Base-by-base conservation (phyloP, 768 basidiomycete genomes). In the Naganishia kalamii region DNA sequence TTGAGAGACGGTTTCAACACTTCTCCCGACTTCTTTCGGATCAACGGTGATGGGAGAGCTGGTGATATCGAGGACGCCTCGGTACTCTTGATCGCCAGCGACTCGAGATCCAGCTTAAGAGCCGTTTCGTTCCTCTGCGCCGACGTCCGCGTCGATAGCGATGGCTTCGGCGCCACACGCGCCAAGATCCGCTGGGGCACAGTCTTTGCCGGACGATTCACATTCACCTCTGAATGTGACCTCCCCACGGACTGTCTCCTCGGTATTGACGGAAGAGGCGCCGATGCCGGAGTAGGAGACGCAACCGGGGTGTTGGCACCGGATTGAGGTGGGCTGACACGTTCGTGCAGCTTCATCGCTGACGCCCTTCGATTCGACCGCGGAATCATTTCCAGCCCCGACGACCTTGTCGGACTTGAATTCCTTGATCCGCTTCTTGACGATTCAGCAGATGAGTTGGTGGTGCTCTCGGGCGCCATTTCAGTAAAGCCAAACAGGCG, bases 11-110 rank as follows among this genome's bases (percentile, higher is more conserved):
- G 86, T 77, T 91, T 92, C 73, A 98, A 85, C 4, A 89, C 86
- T 79, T 96, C 89, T 40, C 94, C 93, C 15, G 90, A 90, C 79
- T 96, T 97, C 79, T 97, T 97, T 66, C 92, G 85, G 35, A 90
- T 81, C 60, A 88, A 80, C 59, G 81, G 79, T 17, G 74, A 73
- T 19, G 67, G 63, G n/a, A 74, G 63, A 35, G 59, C 59, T 35
- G 73, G 69, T 10, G 70, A 67, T 4, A 52, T 27, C n/a, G 35
- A 43, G 57, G 54, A n/a, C 52, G 59, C 1, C 61, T 44, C 29
- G 35, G 19, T 17, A 23, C 35, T 19, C 70, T 33, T 32, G 69
- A 70, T 25, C 73, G 47, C 44, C 54, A 77, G 72, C 11, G 75
- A 73, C 19, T 71, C 68, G 47, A 77, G 72, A 60, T 77, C 72